Evolutionary conservation across 2,329 filamentous ascomycete species (phyloP), one percentile per base, ranked within the genome.

Genomic region (Tothia fuscella): DNA sequence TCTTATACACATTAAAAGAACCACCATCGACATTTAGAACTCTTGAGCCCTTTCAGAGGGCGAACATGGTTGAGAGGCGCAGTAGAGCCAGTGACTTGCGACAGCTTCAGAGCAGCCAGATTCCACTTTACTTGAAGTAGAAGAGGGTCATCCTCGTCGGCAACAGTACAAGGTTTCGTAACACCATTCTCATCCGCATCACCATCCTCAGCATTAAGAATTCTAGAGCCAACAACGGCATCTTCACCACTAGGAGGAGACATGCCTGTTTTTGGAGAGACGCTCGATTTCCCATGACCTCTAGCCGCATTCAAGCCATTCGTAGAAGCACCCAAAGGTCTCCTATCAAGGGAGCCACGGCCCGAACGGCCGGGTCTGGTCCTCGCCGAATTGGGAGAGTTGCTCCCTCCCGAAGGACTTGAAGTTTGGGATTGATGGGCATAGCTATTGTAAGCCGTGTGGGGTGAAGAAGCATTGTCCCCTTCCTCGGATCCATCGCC

Each of bases 371-470:
- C 82, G 56, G 86, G 84, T 46, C 87, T 77, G 36, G 87, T 88
- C 62, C 88, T 73, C 9, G 87, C 88, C 42, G 88, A 77, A n/a
- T n/a, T n/a, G n/a, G n/a, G n/a, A 16, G 87, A 88, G 38, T 87
- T 88, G 10, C 85, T 83, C 50, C 75, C 80, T 3, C 71, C 73
- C 25, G 60, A 54, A 19, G 49, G 21, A n/a, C 26, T 22, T 12
- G 39, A 31, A 4, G 29, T 33, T 20, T 31, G 22, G 14, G 26
- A n/a, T 16, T 17, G 29, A 17, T 35, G 20, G 9, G 7, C 31
- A 34, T 34, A 34, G 10, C 22, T 21, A 13, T 32, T 21, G 31
- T 21, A 20, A 14, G 16, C 39, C 2, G 19, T 19, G 7, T 34
- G 16, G 19, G 6, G 25, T 34, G 30, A 17, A 7, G 22, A 12